These are phyloP conservation scores for Bertia moriformis DNA, from an alignment of 2,329 filamentous ascomycete genomes.

Conservation along the genomic window DNA sequence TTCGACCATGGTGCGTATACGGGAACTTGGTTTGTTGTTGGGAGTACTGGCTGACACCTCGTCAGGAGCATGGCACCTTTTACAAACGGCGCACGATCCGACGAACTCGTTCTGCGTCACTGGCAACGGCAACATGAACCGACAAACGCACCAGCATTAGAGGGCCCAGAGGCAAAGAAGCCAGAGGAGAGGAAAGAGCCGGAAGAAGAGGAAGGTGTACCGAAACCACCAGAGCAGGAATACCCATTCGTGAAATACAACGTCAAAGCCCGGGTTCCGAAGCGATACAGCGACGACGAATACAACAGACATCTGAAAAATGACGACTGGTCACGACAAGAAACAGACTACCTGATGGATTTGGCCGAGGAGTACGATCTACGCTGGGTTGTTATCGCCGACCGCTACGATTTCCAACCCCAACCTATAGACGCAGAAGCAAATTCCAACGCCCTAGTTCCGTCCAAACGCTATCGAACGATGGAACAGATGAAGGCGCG, in stretches of 20 bases:
- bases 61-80: not conserved
- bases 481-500: constrained; percentile 54
- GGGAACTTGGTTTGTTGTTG: no score
- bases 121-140: not conserved
- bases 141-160: not conserved
- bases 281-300: constrained; percentile 42
- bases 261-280: constrained; percentile 39
- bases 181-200: no score
- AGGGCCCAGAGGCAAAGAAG: not conserved
- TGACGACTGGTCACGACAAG: constrained; percentile 48
- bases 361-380: constrained; percentile 47
- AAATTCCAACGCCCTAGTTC: constrained; percentile 10
- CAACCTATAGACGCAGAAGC: constrained; percentile 8
- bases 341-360: constrained; percentile 51
- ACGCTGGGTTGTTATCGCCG: constrained; percentile 50
- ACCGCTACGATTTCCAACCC: constrained; percentile 40
- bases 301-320: constrained; percentile 44
- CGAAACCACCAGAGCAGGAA: not conserved
- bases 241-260: constrained; percentile 45
- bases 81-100: not conserved
- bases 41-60: no score
- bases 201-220: not conserved
- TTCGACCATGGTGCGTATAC: not conserved
- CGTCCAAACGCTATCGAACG: constrained; percentile 18
- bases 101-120: not conserved